A percentile compares a stretch with the other conserved stretches of the same genome.
Conservation (phyloP, 1,284 basidiomycete genomes). For the Cyathus olla region DNA sequence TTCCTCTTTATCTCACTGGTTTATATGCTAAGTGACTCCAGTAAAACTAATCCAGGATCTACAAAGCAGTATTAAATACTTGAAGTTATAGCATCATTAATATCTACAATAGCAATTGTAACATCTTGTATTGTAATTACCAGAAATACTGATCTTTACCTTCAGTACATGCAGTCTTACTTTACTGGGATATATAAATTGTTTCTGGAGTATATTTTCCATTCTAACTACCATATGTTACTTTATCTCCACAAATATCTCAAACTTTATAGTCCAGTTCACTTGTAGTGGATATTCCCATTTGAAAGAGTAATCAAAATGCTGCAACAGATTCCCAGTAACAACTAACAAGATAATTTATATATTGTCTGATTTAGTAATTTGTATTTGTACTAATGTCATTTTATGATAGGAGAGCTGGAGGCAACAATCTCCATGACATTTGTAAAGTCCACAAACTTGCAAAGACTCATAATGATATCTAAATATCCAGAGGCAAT, state of each 20-base stretch:
- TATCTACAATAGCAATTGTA: constrained; percentile 21
- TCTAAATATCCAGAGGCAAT: background rate
- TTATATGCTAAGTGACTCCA: constrained; percentile 16
- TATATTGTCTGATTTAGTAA: background rate
- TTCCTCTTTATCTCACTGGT: constrained; percentile 29
- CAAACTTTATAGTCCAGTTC: constrained; percentile 22
- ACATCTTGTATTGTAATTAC: constrained; percentile 12
- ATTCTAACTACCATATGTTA: constrained; percentile 27
- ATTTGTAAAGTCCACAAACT: too few relatives aligned
- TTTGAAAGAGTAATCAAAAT: constrained; percentile 28
- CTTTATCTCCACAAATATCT: constrained; percentile 26
- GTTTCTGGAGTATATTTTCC: constrained; percentile 14
- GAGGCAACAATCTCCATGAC: too few relatives aligned
- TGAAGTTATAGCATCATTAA: constrained; percentile 14
- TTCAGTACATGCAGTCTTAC: constrained; percentile 21
- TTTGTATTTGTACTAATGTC: background rate
- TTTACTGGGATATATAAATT: constrained; percentile 15
- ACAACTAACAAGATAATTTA: constrained; percentile 11
- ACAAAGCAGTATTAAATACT: constrained; percentile 12
- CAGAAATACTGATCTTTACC: constrained; percentile 11
- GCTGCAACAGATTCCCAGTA: constrained; percentile 23
- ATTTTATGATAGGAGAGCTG: background rate
- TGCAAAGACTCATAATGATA: constrained; percentile 1
- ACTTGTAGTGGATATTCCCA: constrained; percentile 28
- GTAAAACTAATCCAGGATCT: background rate